phyloP scores from a whole-genome alignment of 108 stramenopile genomes.

The Cyclotella kingstonii region DNA sequence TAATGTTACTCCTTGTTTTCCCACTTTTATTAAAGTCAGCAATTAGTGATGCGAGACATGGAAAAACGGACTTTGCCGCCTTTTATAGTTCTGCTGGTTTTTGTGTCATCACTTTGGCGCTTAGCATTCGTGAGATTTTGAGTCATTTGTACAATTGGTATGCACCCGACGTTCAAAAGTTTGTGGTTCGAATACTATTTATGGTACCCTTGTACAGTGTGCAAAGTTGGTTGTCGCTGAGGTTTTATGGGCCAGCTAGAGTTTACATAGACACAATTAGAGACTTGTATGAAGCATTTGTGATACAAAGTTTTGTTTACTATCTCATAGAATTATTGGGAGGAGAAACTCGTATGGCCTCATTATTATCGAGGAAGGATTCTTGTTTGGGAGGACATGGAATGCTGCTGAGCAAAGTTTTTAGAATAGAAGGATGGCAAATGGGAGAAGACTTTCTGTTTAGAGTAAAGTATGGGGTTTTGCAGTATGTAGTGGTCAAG shows the following conservation, averaged over 20 bases:
- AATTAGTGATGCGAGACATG: slow-evolving; percentile 24
- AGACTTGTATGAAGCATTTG: slow-evolving; percentile 79
- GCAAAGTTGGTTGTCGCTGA: slow-evolving; percentile 54
- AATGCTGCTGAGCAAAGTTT: slow-evolving; percentile 37
- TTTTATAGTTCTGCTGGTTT: slow-evolving; percentile 78
- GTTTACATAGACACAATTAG: slow-evolving; percentile 61
- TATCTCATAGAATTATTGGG: slow-evolving; percentile 70
- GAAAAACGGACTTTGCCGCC: slow-evolving; percentile 62
- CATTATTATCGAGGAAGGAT: slow-evolving; percentile 59
- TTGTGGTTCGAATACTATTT: slow-evolving; percentile 75
- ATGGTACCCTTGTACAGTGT: slow-evolving; percentile 80
- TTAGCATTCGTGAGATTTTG: slow-evolving; percentile 70
- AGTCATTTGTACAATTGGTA: slow-evolving; percentile 64
- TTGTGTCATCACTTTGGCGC: slow-evolving; percentile 70
- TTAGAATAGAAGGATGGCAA: slow-evolving; percentile 62
- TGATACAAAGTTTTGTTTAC: slow-evolving; percentile 73
- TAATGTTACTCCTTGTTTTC: slow-evolving; percentile 37
- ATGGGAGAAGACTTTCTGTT: slow-evolving; percentile 83
- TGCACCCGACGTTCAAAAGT: slow-evolving; percentile 68
- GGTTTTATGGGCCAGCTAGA: slow-evolving; percentile 47
- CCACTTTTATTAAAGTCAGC: slow-evolving; percentile 33
- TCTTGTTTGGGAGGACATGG: slow-evolving; percentile 50
- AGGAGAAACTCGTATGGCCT: slow-evolving; percentile 60
- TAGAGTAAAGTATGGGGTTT: slow-evolving; percentile 87
- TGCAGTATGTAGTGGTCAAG: slow-evolving; percentile 95